These are phyloP conservation scores for Ceratocystis cacaofunesta DNA, from an alignment of 2,329 filamentous ascomycete species.

Conservation along the genomic window DNA sequence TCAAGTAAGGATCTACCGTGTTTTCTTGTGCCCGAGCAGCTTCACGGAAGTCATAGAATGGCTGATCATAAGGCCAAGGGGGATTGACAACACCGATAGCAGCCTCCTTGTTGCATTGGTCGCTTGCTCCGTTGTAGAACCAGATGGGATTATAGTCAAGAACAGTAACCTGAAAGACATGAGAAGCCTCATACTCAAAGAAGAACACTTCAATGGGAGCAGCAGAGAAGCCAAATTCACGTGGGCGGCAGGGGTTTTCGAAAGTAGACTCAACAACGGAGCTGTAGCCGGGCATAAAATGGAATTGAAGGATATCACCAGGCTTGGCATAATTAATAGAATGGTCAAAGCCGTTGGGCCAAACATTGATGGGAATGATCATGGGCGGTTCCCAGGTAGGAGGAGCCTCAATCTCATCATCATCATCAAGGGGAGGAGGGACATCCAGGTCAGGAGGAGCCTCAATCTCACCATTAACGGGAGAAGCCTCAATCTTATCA, in stretches of 20 bases:
- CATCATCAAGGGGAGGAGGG: too few relatives aligned
- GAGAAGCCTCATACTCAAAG: neutral
- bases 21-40: too few relatives aligned
- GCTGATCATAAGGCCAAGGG: too few relatives aligned
- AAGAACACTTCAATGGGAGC: too few relatives aligned
- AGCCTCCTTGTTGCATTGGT: conserved; percentile 20
- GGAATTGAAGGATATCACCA: neutral
- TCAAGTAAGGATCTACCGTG: too few relatives aligned
- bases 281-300: neutral
- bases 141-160: neutral
- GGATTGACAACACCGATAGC: conserved; percentile 15
- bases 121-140: neutral
- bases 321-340: neutral
- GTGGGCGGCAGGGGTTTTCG: conserved; percentile 27
- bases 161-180: conserved; percentile 23
- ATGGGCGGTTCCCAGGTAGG: too few relatives aligned
- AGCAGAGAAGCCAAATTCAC: conserved; percentile 19
- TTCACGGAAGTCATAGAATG: too few relatives aligned
- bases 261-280: conserved; percentile 22
- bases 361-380: conserved; percentile 23
- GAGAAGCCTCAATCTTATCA: too few relatives aligned
- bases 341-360: conserved; percentile 28
- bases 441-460: too few relatives aligned
- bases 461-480: too few relatives aligned
- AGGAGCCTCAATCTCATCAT: too few relatives aligned